Conservation (phyloP, 169 alveolate genomes). For the Eimeria mitis region DNA sequence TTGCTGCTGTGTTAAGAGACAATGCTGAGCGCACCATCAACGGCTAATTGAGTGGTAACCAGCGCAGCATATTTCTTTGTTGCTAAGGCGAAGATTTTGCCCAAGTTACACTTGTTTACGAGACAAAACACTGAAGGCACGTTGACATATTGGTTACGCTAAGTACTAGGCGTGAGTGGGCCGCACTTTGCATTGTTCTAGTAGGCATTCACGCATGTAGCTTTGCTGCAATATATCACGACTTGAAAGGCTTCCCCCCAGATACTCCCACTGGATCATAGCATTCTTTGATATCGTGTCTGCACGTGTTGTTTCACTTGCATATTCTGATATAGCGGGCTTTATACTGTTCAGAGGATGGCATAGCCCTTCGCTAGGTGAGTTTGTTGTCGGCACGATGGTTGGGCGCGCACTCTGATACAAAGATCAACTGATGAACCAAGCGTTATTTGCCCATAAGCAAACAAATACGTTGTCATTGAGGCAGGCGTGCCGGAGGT, state of each 20-base stretch:
- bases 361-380: background rate
- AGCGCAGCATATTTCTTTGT: background rate
- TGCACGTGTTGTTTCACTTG: background rate
- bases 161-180: background rate
- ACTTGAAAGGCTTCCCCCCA: background rate
- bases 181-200: background rate
- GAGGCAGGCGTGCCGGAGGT: background rate
- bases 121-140: background rate
- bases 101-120: background rate
- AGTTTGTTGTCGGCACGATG: background rate
- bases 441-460: background rate
- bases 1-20: background rate
- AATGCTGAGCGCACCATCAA: background rate
- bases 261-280: background rate
- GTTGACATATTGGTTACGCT: background rate
- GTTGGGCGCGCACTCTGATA: background rate
- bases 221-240: background rate
- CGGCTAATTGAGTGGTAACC: background rate
- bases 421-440: background rate
- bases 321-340: background rate
- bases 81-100: background rate
- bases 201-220: background rate
- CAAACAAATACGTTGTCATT: background rate
- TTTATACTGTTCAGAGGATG: background rate
- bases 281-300: background rate